A percentile compares a stretch with the other conserved stretches of the same genome.
Conservation (phyloP, 2,329 filamentous ascomycete genomes). For the Exutisphaerella laricina region DNA sequence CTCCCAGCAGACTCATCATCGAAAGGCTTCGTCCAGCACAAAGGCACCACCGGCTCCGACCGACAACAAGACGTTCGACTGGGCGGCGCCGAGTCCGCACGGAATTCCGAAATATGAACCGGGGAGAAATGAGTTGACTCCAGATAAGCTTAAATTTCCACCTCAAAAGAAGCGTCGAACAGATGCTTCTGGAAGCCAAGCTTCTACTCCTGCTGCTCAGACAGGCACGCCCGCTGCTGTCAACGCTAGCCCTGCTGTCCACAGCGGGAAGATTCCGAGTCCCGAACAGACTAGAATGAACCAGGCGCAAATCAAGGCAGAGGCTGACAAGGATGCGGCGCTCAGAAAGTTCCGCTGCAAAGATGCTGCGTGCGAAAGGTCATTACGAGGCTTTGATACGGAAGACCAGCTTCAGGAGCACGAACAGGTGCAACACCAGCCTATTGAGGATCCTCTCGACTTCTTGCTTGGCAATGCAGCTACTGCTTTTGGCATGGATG, state of each 20-base stretch:
- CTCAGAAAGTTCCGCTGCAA: slow-evolving; percentile 50
- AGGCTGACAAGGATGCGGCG: slow-evolving; percentile 39
- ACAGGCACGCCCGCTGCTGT: slow-evolving; percentile 33
- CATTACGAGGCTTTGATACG: slow-evolving; percentile 50
- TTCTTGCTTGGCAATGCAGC: slow-evolving; percentile 52
- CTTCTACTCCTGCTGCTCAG: slow-evolving; percentile 37
- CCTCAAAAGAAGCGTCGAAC: slow-evolving; percentile 52
- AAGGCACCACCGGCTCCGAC: slow-evolving; percentile 31
- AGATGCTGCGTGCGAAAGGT: slow-evolving; percentile 47
- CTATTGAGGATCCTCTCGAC: slow-evolving; percentile 51
- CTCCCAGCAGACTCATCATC: slow-evolving; percentile 21
- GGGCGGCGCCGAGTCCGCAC: slow-evolving; percentile 39
- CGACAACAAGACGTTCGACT: slow-evolving; percentile 32
- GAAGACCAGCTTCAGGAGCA: slow-evolving; percentile 47
- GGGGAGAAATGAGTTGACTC: slow-evolving; percentile 45
- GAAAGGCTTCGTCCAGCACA: slow-evolving; percentile 24
- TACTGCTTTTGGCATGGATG: slow-evolving; percentile 44
- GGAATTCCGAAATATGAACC: slow-evolving; percentile 54
- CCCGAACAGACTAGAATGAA: slow-evolving; percentile 44
- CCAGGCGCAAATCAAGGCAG: slow-evolving; percentile 32
- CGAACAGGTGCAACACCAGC: slow-evolving; percentile 48
- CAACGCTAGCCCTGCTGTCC: slow-evolving; percentile 36
- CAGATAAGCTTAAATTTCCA: slow-evolving; percentile 54
- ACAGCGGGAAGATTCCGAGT: slow-evolving; percentile 33
- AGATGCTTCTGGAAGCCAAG: slow-evolving; percentile 35